Evolutionary conservation across 2,329 filamentous ascomycete species (phyloP).

Genomic region (Ophiostoma fasciatum): DNA sequence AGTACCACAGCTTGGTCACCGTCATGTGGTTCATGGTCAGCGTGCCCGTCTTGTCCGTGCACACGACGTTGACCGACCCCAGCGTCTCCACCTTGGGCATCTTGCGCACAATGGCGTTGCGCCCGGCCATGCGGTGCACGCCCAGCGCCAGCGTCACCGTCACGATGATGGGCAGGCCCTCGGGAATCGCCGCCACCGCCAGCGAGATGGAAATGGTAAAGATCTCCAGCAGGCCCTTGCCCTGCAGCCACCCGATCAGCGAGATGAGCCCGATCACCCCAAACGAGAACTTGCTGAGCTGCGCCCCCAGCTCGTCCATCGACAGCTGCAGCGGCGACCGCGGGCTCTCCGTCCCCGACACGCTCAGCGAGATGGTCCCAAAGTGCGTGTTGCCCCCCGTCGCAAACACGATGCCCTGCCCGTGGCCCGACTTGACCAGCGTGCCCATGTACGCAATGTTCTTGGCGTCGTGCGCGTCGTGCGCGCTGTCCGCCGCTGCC

Average conservation of each 20-base stretch:
- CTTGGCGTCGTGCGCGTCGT: constrained; percentile 56
- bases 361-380: constrained; percentile 84
- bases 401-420: constrained; percentile 92
- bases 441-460: constrained; percentile 99
- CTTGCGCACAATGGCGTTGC: constrained; percentile 86
- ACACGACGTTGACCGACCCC: constrained; percentile 98
- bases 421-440: constrained; percentile 83
- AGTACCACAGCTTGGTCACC: constrained; percentile 91
- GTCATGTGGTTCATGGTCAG: constrained; percentile 98
- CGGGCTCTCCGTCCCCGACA: constrained; percentile 90
- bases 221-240: constrained; percentile 79
- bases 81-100: constrained; percentile 95
- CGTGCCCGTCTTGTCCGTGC: constrained; percentile 94
- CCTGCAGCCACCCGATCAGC: constrained; percentile 76
- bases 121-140: constrained; percentile 88
- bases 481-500: neutral
- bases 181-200: constrained; percentile 88
- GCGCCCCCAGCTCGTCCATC: constrained; percentile 94
- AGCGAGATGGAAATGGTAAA: constrained; percentile 96
- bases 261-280: constrained; percentile 88
- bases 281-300: constrained; percentile 94
- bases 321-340: constrained; percentile 85
- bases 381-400: constrained; percentile 92
- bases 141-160: constrained; percentile 91
- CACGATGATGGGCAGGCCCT: constrained; percentile 94